Base-by-base conservation (phyloP, 1,284 basidiomycete species). In the Ustilago crameri region DNA sequence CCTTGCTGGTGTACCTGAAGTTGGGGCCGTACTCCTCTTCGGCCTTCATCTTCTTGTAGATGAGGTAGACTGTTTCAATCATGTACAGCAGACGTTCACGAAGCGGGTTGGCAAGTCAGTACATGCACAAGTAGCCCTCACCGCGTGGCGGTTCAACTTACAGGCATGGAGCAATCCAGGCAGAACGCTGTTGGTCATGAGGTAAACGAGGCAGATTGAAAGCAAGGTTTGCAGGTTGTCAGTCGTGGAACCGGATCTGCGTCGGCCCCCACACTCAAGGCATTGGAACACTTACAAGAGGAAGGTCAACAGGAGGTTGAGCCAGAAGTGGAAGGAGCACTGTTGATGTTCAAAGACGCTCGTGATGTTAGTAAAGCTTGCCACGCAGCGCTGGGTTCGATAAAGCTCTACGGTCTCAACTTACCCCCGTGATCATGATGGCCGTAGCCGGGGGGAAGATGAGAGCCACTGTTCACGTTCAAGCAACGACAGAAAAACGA, bases 241-340 rank as follows among this genome's bases (percentile, higher is more conserved):
- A 42, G 41, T 37, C 35, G 20, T 22, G 10, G 41, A 42, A 5
- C 15, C 10, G 8, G 8, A 15, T 42, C 23, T 5, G 17, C 15
- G 20, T 24, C 20, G 20, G 10, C 20, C 41, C 7, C 5, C 20
- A 22, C 41, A 5, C 41, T 23, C 5, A 20, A 18, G 14, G 41
- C 15, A 8, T 9, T 8, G 3, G 15, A 49, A 23, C 14, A 65
- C 70, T 51, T 43, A 51, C 34, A 84, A 88, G 58, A 80, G 90
- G 88, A 90, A 83, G 0, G 91, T 93, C 75, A 93, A 84, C 56
- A 87, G 84, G 62, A 92, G 88, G 85, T 91, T 92, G 85, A 93
- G 92, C 69, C 92, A 86, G 38, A 92, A 86, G 83, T 92, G 91
- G 43, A 68, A 80, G 2, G 76, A 78, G 75, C 76, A 80, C 68